Conservation (phyloP, 179 eudicot genomes). For the Gypsophila paniculata region DNA sequence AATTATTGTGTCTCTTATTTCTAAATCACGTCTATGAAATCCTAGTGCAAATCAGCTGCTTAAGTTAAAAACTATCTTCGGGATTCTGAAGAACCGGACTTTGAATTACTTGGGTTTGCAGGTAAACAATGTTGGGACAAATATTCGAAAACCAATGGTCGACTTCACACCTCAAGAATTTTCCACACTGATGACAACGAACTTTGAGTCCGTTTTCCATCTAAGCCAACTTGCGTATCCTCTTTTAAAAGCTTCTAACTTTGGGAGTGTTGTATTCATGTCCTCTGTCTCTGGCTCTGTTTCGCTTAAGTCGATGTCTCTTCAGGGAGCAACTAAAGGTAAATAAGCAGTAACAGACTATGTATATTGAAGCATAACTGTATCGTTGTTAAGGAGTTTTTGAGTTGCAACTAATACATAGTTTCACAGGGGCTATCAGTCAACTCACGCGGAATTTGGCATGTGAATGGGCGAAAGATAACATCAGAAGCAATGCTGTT, state of each 20-base stretch:
- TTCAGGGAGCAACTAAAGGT: conserved; percentile 49
- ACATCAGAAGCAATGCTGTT: conserved; percentile 52
- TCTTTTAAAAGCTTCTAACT: conserved; percentile 58
- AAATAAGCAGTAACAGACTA: not conserved
- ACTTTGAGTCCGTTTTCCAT: conserved; percentile 68
- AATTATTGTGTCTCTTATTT: not conserved
- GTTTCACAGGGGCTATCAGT: conserved; percentile 48
- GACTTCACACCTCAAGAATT: conserved; percentile 48
- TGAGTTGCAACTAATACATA: not conserved
- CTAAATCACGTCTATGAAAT: not conserved
- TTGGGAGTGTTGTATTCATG: conserved; percentile 62
- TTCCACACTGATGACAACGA: conserved; percentile 45
- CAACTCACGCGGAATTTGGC: conserved; percentile 54
- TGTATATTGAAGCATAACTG: not conserved
- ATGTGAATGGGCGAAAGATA: conserved; percentile 63
- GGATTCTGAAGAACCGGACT: conserved; percentile 41
- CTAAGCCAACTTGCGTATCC: conserved; percentile 73
- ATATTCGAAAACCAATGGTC: conserved; percentile 34
- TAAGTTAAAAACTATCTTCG: not conserved
- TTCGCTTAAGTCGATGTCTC: conserved; percentile 45
- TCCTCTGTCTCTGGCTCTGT: conserved; percentile 78
- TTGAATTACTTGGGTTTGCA: conserved; percentile 10
- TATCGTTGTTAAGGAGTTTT: conserved; percentile 4
- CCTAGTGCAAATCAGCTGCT: not conserved
- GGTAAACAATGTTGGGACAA: conserved; percentile 42